Evolutionary conservation across 2,329 filamentous ascomycete species (phyloP).

Genomic region (Microdochium nivale): DNA sequence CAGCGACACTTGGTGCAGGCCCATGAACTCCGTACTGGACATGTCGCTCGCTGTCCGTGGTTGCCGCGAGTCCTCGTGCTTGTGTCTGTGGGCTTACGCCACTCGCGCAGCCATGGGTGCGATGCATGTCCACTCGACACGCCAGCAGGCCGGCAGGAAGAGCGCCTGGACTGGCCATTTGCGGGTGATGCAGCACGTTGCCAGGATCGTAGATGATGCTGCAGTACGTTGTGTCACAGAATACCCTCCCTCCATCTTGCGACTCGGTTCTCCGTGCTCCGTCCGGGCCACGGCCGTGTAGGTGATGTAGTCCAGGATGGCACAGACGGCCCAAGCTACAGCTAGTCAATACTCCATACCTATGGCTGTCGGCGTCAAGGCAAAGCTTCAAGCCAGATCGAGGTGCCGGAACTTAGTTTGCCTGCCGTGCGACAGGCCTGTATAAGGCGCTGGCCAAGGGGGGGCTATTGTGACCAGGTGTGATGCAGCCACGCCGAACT

Average conservation of each 20-base stretch:
- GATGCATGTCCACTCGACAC: neutral
- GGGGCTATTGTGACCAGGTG: too few relatives aligned
- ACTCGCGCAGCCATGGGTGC: neutral
- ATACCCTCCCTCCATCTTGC: too few relatives aligned
- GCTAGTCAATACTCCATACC: neutral
- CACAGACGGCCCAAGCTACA: neutral
- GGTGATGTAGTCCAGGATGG: neutral
- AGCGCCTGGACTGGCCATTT: neutral
- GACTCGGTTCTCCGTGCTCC: too few relatives aligned
- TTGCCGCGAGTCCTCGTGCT: neutral
- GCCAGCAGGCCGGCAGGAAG: neutral
- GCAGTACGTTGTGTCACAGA: too few relatives aligned
- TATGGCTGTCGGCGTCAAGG: neutral
- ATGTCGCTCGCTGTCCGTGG: neutral
- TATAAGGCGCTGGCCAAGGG: neutral
- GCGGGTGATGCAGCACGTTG: neutral
- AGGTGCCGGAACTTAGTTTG: neutral
- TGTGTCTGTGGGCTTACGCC: neutral
- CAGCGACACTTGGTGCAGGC: neutral
- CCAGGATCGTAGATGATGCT: too few relatives aligned
- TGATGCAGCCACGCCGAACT: too few relatives aligned
- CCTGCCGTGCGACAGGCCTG: neutral
- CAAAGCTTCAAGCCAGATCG: neutral
- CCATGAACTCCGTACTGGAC: too few relatives aligned
- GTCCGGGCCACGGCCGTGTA: too few relatives aligned